Evolutionary conservation across 306 rosid genomes (phyloP), one percentile per base, ranked within the genome.

Genomic region (Cicer judaicum): DNA sequence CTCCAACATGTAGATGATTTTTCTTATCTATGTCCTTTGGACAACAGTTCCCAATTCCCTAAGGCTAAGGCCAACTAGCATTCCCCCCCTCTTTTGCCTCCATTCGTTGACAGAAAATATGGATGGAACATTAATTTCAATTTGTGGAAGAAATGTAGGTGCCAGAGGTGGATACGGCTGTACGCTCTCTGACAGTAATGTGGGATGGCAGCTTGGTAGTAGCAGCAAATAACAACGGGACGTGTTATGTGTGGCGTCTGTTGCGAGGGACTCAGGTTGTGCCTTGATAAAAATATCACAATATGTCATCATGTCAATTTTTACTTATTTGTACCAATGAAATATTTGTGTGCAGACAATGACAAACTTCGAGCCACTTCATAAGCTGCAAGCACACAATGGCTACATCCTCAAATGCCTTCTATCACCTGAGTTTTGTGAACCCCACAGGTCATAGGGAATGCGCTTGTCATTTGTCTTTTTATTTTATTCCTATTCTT

Each of bases 141-240:
- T 61, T 9, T 80, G 39, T 72, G 64, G 81, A 50, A 11, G 71
- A 66, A 80, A 70, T 76, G 57, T 87, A 95, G 99, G 99, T 95
- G 72, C 99, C 99, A 50, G 99, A 95, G 85, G 99, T 90, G 73
- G 99, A 95, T 76, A 95, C 98, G 1, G 99, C 98, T 42, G 99
- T 95, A 56, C 96, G 99, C 81, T 95, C 98, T 29, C 80, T 92
- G 67, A 95, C 99, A 38, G 96, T 95, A 44, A 95, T 95, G 99
- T 92, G 99, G 99, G 99, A 95, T 80, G 99, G 99, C 38, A 95
- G 97, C 86, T 75, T 95, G 89, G 99, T 95, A 63, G 99, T 95
- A 79, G 98, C 99, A 46, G 99, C 98, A 82, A 95, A 95, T 90
- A 95, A 95, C 85, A 85, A 89, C 15, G 98, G 99, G 79, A 95